These are phyloP conservation scores for Schizochytrium sp. DNA, from an alignment of 108 stramenopile species.

Conservation along the genomic window DNA sequence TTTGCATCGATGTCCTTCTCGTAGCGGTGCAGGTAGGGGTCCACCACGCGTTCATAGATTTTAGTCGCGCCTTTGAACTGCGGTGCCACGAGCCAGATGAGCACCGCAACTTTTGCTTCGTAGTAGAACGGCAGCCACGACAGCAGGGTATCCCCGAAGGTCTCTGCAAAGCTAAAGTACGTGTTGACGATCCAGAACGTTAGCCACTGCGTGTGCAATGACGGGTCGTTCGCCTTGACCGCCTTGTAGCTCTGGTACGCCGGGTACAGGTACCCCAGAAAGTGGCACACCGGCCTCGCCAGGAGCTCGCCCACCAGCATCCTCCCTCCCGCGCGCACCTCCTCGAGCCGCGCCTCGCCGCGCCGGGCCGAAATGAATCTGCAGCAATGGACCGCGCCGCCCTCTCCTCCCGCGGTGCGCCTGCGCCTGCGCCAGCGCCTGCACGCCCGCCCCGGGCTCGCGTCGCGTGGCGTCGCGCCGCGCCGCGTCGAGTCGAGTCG, in stretches of 20 bases:
- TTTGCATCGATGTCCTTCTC: slow-evolving; percentile 2
- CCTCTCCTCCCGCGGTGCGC: too few species aligned
- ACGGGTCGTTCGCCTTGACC: slow-evolving; percentile 1
- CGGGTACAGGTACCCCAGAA: slow-evolving; percentile 6
- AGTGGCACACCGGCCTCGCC: slow-evolving; percentile 18
- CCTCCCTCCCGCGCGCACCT: not conserved
- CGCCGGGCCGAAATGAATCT: too few species aligned
- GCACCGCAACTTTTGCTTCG: not conserved
- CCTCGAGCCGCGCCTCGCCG: too few species aligned
- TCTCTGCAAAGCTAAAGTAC: slow-evolving; percentile 1
- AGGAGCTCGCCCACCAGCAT: not conserved
- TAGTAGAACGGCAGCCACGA: slow-evolving; percentile 16
- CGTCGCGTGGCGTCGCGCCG: too few species aligned
- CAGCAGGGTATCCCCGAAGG: not conserved
- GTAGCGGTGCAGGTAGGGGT: not conserved
- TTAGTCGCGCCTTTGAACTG: not conserved
- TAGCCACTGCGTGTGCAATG: slow-evolving; percentile 1
- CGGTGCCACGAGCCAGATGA: not conserved
- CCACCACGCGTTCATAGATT: not conserved
- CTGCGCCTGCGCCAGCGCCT: too few species aligned
- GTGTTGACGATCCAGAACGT: slow-evolving; percentile 16
- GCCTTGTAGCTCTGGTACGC: slow-evolving; percentile 16
- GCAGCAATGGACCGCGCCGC: too few species aligned
- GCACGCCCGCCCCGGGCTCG: too few species aligned
- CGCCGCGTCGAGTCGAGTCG: too few species aligned